Conservation (phyloP, 2,329 filamentous ascomycete genomes). For the Alternaria sp. region DNA sequence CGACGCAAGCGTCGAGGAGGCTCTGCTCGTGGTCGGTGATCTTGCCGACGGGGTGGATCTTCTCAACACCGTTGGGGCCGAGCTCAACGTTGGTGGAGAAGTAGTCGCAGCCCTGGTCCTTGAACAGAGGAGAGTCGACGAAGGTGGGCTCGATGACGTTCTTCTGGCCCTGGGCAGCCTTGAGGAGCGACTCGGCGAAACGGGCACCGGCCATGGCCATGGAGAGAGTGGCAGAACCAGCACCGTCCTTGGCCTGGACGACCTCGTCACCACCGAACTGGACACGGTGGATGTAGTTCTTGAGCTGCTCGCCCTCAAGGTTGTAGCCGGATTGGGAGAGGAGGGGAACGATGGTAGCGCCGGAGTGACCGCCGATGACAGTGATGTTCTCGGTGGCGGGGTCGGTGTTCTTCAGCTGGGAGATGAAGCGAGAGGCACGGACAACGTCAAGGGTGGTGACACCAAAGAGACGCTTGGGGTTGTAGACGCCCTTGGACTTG, state of each 20-base stretch:
- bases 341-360: conserved; percentile 97
- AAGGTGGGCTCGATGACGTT: conserved; percentile 95
- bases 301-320: conserved; percentile 77
- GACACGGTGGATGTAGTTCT: conserved; percentile 87
- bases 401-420: conserved; percentile 89
- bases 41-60: conserved; percentile 88
- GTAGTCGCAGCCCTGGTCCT: conserved; percentile 97
- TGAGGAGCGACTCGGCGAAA: conserved; percentile 90
- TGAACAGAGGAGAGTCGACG: conserved; percentile 96
- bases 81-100: conserved; percentile 96
- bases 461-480: conserved; percentile 98
- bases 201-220: conserved; percentile 95
- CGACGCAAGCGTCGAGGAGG: conserved; percentile 84
- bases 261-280: conserved; percentile 99
- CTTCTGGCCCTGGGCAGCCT: conserved; percentile 91
- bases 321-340: conserved; percentile 94
- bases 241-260: conserved; percentile 98
- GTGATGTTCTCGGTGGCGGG: conserved; percentile 93
- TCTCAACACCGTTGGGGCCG: conserved; percentile 93
- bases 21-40: conserved; percentile 86
- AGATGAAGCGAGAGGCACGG: conserved; percentile 97
- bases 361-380: conserved; percentile 96
- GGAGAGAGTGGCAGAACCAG: conserved; percentile 94
- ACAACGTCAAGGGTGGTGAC: conserved; percentile 99
- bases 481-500: conserved; percentile 95